These are phyloP conservation scores for Dentipellis sp. DNA, from an alignment of 768 basidiomycete genomes.

Conservation along the genomic window DNA sequence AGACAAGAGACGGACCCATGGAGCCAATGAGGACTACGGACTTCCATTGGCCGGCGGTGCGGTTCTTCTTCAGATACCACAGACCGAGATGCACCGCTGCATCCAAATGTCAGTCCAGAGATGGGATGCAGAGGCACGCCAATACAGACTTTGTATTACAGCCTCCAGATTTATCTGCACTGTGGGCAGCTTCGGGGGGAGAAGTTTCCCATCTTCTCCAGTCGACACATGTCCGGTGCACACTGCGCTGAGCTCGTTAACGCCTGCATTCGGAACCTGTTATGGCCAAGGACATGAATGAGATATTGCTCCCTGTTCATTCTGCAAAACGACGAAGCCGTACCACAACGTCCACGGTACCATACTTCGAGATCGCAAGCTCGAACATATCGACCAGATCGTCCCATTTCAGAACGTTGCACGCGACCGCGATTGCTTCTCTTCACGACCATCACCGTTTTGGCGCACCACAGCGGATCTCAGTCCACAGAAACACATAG, in stretches of 20 bases:
- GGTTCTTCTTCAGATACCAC: constrained; percentile 37
- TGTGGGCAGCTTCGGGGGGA: constrained; percentile 35
- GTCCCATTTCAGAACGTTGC: constrained; percentile 47
- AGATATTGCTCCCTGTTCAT: background rate
- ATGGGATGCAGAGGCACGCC: background rate
- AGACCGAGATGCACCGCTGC: constrained; percentile 40
- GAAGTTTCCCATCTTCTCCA: constrained; percentile 28
- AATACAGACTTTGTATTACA: constrained; percentile 35
- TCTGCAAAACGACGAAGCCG: constrained; percentile 7
- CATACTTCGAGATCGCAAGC: constrained; percentile 34
- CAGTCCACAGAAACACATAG: background rate
- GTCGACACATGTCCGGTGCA: constrained; percentile 2
- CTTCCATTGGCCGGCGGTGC: constrained; percentile 31
- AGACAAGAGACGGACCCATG: constrained; percentile 28
- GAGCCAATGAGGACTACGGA: constrained; percentile 45
- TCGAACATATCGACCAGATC: constrained; percentile 45
- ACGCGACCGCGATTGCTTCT: constrained; percentile 30
- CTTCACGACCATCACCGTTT: constrained; percentile 18
- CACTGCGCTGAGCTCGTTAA: constrained; percentile 25
- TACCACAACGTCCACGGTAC: constrained; percentile 46
- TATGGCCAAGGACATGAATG: constrained; percentile 13
- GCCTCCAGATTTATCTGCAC: constrained; percentile 42
- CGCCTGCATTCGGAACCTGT: constrained; percentile 40
- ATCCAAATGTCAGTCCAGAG: background rate
- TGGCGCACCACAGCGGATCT: background rate